Percentiles rank a stretch among this genome's conserved stretches.
Conservation (phyloP, 306 rosid genomes). For the Pyrus bretschneideri region DNA sequence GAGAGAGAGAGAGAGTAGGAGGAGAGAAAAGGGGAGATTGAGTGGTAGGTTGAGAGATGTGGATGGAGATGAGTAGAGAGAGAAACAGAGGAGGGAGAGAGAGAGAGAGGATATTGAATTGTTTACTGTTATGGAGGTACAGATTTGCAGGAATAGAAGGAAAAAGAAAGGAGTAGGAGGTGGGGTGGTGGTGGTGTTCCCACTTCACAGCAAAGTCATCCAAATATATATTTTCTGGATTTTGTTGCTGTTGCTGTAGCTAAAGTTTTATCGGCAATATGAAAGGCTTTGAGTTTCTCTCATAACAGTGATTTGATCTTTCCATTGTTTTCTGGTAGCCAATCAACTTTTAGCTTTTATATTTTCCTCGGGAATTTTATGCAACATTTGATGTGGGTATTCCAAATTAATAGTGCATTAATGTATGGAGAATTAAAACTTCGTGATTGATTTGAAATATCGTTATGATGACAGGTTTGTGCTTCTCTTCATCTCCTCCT, state of each 20-base stretch:
- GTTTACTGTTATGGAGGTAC: background rate
- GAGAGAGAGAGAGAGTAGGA: background rate
- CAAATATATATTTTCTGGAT: background rate
- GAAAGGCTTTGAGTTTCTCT: background rate
- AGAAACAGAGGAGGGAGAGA: background rate
- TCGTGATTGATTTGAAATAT: no score
- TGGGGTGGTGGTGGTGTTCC: conserved; percentile 4
- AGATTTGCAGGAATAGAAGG: background rate
- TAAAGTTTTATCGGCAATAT: background rate
- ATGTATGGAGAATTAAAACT: no score
- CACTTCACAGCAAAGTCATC: background rate
- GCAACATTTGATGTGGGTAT: no score
- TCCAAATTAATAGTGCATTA: no score
- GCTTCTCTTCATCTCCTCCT: no score
- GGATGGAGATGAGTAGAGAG: conserved; percentile 10
- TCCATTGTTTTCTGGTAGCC: background rate
- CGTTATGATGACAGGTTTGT: no score
- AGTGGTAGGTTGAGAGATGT: conserved; percentile 31
- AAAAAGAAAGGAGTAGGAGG: conserved; percentile 4
- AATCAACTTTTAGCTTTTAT: background rate
- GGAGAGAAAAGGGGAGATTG: conserved; percentile 6
- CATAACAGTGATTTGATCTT: background rate
- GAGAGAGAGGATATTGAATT: background rate
- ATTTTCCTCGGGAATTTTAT: background rate
- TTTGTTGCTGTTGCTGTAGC: background rate